Evolutionary conservation across 75 land plant species (phyloP).

Genomic region (Ceratopteris richardii): DNA sequence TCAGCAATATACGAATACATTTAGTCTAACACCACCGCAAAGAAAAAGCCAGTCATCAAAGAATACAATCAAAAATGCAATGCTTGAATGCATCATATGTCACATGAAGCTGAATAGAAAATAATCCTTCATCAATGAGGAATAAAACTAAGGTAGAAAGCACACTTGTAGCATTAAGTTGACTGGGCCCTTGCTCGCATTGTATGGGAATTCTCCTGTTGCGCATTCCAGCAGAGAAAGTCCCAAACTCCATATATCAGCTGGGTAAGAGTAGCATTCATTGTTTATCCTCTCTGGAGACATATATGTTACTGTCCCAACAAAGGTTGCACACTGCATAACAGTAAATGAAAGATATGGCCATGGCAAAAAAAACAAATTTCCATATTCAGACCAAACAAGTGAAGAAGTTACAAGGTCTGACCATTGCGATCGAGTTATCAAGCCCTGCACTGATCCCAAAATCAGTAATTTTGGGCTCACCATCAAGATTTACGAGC

Average conservation of each 20-base stretch:
- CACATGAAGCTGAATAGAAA: no score
- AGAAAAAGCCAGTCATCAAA: no score
- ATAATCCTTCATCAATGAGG: no score
- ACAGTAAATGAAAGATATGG: slow-evolving; percentile 7
- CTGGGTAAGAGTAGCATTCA: slow-evolving; percentile 88
- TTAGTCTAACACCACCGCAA: no score
- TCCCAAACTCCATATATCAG: slow-evolving; percentile 99
- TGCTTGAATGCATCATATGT: no score
- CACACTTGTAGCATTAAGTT: slow-evolving; percentile 95
- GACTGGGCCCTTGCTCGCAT: slow-evolving; percentile 86
- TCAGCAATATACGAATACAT: no score
- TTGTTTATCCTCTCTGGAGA: slow-evolving; percentile 96
- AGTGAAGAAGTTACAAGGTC: no score
- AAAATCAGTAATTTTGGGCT: slow-evolving; percentile 97
- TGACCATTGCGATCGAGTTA: slow-evolving; percentile 94
- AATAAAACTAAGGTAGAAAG: neutral
- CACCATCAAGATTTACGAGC: slow-evolving; percentile 92
- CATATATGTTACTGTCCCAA: slow-evolving; percentile 99
- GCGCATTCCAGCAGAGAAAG: slow-evolving; percentile 90
- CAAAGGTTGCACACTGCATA: slow-evolving; percentile 94
- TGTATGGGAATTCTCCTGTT: slow-evolving; percentile 92
- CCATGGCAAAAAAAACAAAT: no score
- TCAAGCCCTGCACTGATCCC: slow-evolving; percentile 97
- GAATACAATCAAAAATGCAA: no score
- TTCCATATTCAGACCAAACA: no score